Evolutionary conservation across 2,329 filamentous ascomycete species (phyloP).

Genomic region (Exophiala sp.): DNA sequence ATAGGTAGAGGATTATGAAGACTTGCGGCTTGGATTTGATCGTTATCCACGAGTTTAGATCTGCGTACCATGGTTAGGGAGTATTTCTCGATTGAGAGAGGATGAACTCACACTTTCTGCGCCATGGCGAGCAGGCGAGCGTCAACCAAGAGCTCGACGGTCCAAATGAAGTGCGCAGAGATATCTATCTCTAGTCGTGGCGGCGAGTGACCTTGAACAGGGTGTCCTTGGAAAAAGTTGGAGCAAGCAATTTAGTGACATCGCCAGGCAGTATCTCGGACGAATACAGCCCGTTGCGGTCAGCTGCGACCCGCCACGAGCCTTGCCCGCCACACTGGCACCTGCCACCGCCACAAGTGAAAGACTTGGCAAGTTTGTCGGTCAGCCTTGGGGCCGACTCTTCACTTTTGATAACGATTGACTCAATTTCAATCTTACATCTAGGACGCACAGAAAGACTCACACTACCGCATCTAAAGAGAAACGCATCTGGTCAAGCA

Average conservation of each 20-base stretch:
- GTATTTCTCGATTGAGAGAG: not conserved
- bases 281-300: not conserved
- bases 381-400: not conserved
- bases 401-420: not conserved
- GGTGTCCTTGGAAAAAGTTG: conserved; percentile 22
- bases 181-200: conserved; percentile 9
- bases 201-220: conserved; percentile 16
- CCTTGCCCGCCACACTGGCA: not conserved
- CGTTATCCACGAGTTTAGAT: conserved; percentile 72
- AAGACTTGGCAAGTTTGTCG: conserved; percentile 10
- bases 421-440: not conserved
- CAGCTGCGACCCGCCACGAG: not conserved
- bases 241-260: conserved; percentile 1
- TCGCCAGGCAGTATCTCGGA: not conserved
- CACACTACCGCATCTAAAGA: too few relatives aligned
- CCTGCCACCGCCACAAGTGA: not conserved
- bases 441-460: too few relatives aligned
- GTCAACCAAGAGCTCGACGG: conserved; percentile 29
- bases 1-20: conserved; percentile 82
- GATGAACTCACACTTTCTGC: conserved; percentile 11
- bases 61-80: conserved; percentile 11
- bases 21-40: conserved; percentile 82
- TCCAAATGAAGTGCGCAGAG: conserved; percentile 1
- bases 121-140: conserved; percentile 29
- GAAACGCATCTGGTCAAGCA: too few relatives aligned